Conservation (phyloP, 2,329 filamentous ascomycete genomes). For the Exophiala bonariae region DNA sequence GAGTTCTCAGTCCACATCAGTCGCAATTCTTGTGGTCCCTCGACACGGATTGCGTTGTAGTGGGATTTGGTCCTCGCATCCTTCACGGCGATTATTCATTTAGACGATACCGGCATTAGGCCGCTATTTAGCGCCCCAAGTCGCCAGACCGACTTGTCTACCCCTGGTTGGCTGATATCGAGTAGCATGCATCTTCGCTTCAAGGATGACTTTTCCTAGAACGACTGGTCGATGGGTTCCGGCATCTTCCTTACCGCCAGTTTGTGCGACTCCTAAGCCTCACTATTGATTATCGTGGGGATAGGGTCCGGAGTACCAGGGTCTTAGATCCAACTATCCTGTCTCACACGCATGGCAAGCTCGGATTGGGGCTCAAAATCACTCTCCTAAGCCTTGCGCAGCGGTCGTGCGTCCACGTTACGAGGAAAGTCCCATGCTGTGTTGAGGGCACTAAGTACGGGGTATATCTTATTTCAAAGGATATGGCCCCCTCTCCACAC, state of each 20-base stretch:
- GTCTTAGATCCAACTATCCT: no score
- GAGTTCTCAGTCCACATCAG: no score
- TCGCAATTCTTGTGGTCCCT: no score
- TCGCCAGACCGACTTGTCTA: constrained; percentile 15
- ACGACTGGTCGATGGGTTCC: constrained; percentile 7
- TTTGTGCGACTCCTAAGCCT: constrained; percentile 20
- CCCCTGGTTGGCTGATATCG: constrained; percentile 10
- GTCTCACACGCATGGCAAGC: constrained; percentile 15
- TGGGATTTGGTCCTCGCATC: no score
- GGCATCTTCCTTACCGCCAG: constrained; percentile 16
- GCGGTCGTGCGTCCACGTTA: no score
- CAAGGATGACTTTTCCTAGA: constrained; percentile 2
- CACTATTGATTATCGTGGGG: constrained; percentile 5
- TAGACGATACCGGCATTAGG: neutral
- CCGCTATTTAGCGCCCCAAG: neutral
- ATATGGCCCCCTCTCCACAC: no score
- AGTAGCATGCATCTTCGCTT: constrained; percentile 1
- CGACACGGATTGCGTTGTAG: no score
- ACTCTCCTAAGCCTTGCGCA: constrained; percentile 15
- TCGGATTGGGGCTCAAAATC: constrained; percentile 11
- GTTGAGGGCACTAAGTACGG: no score
- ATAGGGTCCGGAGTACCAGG: no score
- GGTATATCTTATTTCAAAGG: no score
- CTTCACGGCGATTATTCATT: no score
- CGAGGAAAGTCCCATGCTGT: no score